phyloP scores from a whole-genome alignment of 352 stramenopile species.

The Globisporangium uncinulatum region DNA sequence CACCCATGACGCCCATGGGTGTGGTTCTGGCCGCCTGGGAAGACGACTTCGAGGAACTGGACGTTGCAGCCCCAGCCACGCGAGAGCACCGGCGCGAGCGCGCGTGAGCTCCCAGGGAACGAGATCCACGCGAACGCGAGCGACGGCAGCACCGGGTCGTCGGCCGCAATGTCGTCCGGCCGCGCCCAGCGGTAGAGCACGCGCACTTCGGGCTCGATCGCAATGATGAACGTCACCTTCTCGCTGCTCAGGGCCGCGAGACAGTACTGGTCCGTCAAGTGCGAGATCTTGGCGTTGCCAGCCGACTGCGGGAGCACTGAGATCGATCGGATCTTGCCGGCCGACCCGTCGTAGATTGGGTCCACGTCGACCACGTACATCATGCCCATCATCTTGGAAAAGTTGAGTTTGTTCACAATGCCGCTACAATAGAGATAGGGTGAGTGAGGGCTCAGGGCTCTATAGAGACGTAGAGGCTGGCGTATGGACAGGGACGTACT shows the following conservation, averaged over 20 bases:
- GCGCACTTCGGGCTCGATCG: conserved; percentile 92
- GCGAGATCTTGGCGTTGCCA: conserved; percentile 81
- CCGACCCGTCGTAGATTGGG: conserved; percentile 93
- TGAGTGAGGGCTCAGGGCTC: neutral
- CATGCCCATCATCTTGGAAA: conserved; percentile 93
- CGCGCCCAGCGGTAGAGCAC: conserved; percentile 92
- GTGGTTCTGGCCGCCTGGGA: conserved; percentile 66
- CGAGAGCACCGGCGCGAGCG: conserved; percentile 88
- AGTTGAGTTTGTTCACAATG: conserved; percentile 93
- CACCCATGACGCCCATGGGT: conserved; percentile 84
- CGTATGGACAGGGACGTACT: conserved; percentile 39
- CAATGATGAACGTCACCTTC: conserved; percentile 94
- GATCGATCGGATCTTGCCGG: conserved; percentile 82
- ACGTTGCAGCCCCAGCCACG: conserved; percentile 92
- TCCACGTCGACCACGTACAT: conserved; percentile 93
- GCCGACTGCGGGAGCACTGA: conserved; percentile 74
- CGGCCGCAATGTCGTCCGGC: conserved; percentile 59
- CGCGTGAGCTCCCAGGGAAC: conserved; percentile 76
- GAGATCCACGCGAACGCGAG: conserved; percentile 94
- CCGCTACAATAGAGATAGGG: conserved; percentile 42
- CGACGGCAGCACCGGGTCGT: conserved; percentile 86
- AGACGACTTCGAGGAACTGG: conserved; percentile 90
- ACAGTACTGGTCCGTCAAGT: conserved; percentile 83
- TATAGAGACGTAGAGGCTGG: neutral
- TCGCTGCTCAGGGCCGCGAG: conserved; percentile 80